phyloP scores from a whole-genome alignment of 2,329 filamentous ascomycete genomes.

The Aspergillus oerlinghausenensis region DNA sequence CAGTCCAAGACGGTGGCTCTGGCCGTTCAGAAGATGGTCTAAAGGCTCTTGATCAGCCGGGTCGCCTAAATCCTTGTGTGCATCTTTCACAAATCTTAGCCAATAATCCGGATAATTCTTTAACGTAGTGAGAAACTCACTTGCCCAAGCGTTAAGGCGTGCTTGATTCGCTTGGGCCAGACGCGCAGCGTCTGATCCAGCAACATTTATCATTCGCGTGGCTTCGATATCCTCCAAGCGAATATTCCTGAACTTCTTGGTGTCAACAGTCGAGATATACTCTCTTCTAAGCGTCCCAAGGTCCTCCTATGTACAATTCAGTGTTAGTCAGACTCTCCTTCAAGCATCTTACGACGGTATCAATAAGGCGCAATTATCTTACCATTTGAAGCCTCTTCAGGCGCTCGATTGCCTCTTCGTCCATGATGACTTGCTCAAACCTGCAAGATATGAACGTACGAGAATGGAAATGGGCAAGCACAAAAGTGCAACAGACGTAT shows the following conservation, averaged over 20 bases:
- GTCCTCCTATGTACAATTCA: slow-evolving; percentile 26
- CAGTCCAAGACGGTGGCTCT: slow-evolving; percentile 33
- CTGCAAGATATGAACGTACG: neutral
- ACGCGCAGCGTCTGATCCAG: slow-evolving; percentile 25
- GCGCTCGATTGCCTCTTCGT: slow-evolving; percentile 11
- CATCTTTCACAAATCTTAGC: slow-evolving; percentile 22
- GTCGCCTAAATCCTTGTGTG: slow-evolving; percentile 26
- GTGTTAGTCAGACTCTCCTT: neutral
- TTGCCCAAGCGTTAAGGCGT: slow-evolving; percentile 27
- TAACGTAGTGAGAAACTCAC: slow-evolving; percentile 21
- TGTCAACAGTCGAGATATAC: slow-evolving; percentile 31
- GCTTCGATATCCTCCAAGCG: slow-evolving; percentile 25
- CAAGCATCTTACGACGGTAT: neutral
- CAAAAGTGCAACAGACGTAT: neutral
- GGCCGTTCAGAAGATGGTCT: slow-evolving; percentile 32
- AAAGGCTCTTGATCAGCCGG: slow-evolving; percentile 28
- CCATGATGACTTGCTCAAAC: slow-evolving; percentile 7
- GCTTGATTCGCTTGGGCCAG: slow-evolving; percentile 22
- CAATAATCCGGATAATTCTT: neutral
- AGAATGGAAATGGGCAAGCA: neutral
- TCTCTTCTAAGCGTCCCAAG: slow-evolving; percentile 35
- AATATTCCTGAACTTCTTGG: slow-evolving; percentile 7
- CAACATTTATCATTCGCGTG: slow-evolving; percentile 24
- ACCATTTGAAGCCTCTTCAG: slow-evolving; percentile 30
- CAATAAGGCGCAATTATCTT: neutral